Evolutionary conservation across 257 asterid genomes (phyloP).

Genomic region (Solanum boliviense): DNA sequence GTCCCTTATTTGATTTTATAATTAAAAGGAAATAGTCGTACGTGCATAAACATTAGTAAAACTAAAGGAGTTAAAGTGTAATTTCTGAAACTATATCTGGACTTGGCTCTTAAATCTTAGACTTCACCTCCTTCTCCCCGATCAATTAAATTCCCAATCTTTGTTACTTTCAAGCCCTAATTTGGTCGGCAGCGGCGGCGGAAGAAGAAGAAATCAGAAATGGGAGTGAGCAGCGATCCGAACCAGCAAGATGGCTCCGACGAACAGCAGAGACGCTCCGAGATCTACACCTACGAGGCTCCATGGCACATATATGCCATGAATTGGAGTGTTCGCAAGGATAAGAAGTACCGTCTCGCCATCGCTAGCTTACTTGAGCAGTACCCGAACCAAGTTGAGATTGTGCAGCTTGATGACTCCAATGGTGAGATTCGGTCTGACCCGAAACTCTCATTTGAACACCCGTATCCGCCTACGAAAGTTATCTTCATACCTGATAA

Average conservation of each 20-base stretch:
- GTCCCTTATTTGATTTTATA: background rate
- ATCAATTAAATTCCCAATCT: background rate
- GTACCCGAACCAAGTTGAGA: conserved; percentile 75
- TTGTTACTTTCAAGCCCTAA: background rate
- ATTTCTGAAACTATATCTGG: background rate
- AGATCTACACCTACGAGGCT: conserved; percentile 96
- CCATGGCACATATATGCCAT: conserved; percentile 97
- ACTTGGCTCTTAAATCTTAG: background rate
- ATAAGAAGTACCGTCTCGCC: conserved; percentile 84
- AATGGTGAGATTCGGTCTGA: conserved; percentile 85
- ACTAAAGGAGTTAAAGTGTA: background rate
- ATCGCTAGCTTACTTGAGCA: conserved; percentile 79
- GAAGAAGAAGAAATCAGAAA: background rate
- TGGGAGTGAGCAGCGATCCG: conserved; percentile 79
- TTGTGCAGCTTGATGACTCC: conserved; percentile 75
- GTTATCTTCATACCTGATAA: conserved; percentile 83
- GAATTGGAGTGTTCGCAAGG: conserved; percentile 92
- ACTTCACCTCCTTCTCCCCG: background rate
- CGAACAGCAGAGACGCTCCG: conserved; percentile 94
- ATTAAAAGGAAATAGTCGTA: background rate
- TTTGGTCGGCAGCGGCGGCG: background rate
- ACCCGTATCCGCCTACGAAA: conserved; percentile 92
- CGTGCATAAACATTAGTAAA: background rate
- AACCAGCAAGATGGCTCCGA: conserved; percentile 73
- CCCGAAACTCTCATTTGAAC: conserved; percentile 74